These are phyloP conservation scores for Cladorrhinum samala DNA, from an alignment of 495 filamentous ascomycete genomes.

Conservation along the genomic window DNA sequence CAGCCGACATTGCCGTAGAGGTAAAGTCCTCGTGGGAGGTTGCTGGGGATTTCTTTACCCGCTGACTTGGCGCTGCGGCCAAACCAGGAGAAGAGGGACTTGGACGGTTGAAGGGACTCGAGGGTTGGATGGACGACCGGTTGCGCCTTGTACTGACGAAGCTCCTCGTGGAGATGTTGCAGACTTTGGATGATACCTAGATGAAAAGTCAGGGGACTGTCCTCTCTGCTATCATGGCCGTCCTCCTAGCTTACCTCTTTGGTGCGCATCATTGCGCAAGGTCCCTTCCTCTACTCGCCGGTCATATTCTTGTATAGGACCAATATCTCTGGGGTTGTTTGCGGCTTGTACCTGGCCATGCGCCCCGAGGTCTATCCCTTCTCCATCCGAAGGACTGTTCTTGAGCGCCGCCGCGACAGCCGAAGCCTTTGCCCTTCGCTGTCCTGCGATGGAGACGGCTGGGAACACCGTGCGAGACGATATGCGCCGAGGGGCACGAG, in stretches of 20 bases:
- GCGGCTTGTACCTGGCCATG: neutral
- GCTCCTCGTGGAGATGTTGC: conserved; percentile 81
- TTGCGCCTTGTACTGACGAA: conserved; percentile 65
- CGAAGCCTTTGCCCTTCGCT: conserved; percentile 25
- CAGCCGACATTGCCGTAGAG: conserved; percentile 96
- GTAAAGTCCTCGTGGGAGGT: conserved; percentile 83
- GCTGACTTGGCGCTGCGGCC: conserved; percentile 32
- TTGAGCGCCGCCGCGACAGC: conserved; percentile 25
- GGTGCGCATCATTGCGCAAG: conserved; percentile 81
- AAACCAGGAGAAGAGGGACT: conserved; percentile 70
- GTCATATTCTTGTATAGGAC: conserved; percentile 85
- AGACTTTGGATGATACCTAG: conserved; percentile 79
- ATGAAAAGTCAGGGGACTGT: neutral
- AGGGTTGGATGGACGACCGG: conserved; percentile 69
- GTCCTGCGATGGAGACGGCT: conserved; percentile 16
- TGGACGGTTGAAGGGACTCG: conserved; percentile 60
- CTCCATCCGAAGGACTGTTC: conserved; percentile 20
- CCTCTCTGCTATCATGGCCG: neutral
- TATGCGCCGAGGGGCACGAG: neutral
- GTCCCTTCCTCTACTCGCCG: conserved; percentile 62
- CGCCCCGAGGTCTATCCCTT: neutral
- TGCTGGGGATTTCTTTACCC: conserved; percentile 53
- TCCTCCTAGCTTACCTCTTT: conserved; percentile 57
- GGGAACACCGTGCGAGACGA: conserved; percentile 12
- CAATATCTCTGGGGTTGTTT: conserved; percentile 38